phyloP scores from a whole-genome alignment of 225 moss, liverwort and hornwort genomes.

The Climacium dendroides region DNA sequence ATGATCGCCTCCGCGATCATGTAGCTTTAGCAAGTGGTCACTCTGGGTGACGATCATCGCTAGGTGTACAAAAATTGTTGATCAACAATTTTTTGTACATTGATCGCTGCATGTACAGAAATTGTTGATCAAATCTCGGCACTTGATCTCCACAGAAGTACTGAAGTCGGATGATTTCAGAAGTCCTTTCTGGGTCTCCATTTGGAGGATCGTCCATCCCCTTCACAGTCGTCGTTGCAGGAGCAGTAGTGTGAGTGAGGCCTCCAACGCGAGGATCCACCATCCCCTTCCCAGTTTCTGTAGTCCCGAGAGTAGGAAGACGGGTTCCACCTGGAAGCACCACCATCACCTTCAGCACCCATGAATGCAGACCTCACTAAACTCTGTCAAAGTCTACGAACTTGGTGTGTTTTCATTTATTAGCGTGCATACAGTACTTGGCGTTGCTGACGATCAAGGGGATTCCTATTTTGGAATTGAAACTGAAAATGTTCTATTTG shows the following conservation, averaged over 20 bases:
- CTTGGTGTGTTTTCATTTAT: too few species aligned
- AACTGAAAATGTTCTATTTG: too few species aligned
- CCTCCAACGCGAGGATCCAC: neutral
- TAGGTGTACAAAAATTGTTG: too few species aligned
- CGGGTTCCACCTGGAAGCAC: slow-evolving; percentile 2
- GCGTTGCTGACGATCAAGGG: too few species aligned
- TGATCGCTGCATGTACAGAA: neutral
- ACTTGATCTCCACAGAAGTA: neutral
- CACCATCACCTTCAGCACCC: slow-evolving; percentile 5
- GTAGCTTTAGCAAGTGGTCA: neutral
- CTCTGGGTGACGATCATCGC: neutral
- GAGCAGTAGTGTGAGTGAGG: neutral
- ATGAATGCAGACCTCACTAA: neutral
- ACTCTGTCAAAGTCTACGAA: too few species aligned
- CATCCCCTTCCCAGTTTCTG: neutral
- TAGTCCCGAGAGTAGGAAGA: neutral
- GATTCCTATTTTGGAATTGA: too few species aligned
- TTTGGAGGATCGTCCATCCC: neutral
- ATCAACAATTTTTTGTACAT: too few species aligned
- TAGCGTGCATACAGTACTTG: too few species aligned
- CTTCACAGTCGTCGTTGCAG: neutral
- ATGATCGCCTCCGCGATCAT: neutral
- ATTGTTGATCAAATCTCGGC: neutral
- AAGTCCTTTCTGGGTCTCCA: neutral
- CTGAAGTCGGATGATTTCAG: neutral